Conservation (phyloP, 306 rosid genomes). For the Alnus glutinosa region DNA sequence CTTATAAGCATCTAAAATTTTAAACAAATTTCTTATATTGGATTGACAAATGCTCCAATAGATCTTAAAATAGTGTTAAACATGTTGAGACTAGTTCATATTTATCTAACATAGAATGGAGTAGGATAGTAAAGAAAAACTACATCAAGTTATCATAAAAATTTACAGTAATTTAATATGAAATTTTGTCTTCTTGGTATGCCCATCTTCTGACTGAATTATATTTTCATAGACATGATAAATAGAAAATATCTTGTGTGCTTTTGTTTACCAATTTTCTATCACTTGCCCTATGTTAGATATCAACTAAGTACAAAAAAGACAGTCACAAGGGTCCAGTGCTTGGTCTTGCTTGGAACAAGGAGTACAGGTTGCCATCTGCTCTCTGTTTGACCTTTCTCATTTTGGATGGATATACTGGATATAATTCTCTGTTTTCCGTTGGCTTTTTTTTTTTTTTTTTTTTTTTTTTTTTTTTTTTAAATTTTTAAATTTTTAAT, state of each 20-base stretch:
- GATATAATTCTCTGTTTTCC: slow-evolving; percentile 15
- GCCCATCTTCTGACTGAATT: neutral
- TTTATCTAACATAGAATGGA: neutral
- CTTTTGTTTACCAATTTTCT: slow-evolving; percentile 29
- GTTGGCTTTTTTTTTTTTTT: slow-evolving; percentile 4
- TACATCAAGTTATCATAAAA: neutral
- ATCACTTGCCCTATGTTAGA: slow-evolving; percentile 43
- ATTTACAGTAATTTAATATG: neutral
- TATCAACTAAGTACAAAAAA: slow-evolving; percentile 64
- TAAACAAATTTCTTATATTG: no score
- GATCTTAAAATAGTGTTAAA: neutral
- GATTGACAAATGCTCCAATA: no score
- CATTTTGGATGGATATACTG: slow-evolving; percentile 7
- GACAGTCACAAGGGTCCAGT: slow-evolving; percentile 86
- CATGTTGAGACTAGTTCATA: neutral
- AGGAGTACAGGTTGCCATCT: slow-evolving; percentile 57
- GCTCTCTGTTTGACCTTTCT: slow-evolving; percentile 13
- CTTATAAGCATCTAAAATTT: no score
- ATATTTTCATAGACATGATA: neutral
- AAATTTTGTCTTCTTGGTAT: neutral
- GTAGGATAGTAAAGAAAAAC: neutral
- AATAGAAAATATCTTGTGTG: neutral
- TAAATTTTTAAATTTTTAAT: no score
- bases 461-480: no score
- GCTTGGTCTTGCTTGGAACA: slow-evolving; percentile 97